These are phyloP conservation scores for Candida taoyuanica DNA, from an alignment of 805 yeast species.

Conservation along the genomic window DNA sequence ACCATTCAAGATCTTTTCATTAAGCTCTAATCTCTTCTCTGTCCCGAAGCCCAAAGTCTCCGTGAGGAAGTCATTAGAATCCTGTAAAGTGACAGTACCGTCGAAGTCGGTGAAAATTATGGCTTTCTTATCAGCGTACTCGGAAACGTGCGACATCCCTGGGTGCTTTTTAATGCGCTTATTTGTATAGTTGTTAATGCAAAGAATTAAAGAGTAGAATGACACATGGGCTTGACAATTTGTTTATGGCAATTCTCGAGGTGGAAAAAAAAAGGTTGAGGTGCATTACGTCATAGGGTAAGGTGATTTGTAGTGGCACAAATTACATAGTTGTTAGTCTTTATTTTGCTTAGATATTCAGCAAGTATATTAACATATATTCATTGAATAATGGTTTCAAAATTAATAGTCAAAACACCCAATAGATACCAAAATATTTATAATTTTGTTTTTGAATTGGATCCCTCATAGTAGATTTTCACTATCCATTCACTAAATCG, in stretches of 20 bases:
- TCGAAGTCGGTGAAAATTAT: conserved; percentile 97
- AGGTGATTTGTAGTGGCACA: too few relatives aligned
- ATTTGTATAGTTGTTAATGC: background rate
- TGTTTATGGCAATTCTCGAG: background rate
- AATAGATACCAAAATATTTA: too few relatives aligned
- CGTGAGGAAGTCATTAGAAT: conserved; percentile 87
- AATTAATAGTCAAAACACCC: too few relatives aligned
- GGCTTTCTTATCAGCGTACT: conserved; percentile 41
- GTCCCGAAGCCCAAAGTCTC: conserved; percentile 86
- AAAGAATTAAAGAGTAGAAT: background rate
- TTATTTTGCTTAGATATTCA: too few relatives aligned
- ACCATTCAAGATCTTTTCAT: conserved; percentile 68
- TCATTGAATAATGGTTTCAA: too few relatives aligned
- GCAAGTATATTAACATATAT: too few relatives aligned
- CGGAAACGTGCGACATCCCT: conserved; percentile 26
- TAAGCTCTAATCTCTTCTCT: conserved; percentile 58
- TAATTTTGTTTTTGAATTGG: too few relatives aligned
- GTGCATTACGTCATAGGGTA: too few relatives aligned
- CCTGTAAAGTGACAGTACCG: conserved; percentile 95
- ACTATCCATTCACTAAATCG: too few relatives aligned
- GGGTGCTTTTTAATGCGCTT: background rate
- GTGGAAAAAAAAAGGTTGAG: background rate
- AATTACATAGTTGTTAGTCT: too few relatives aligned
- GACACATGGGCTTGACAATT: background rate
- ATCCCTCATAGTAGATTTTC: too few relatives aligned